Conservation (phyloP, 2,329 filamentous ascomycete species). For the Arthrinium phaeospermum region DNA sequence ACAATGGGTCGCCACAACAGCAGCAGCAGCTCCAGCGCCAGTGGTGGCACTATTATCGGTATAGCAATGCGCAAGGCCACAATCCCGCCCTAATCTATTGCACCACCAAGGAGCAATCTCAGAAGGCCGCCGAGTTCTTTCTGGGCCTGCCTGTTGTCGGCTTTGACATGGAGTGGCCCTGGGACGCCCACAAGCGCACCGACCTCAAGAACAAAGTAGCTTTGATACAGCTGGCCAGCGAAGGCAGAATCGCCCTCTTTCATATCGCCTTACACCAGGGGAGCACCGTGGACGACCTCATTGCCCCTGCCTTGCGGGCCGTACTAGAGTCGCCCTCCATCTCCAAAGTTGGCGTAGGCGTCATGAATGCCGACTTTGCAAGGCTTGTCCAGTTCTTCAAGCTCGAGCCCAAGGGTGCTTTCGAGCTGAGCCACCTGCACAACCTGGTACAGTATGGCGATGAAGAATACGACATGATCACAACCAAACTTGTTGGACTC, state of each 20-base stretch:
- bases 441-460: slow-evolving; percentile 26
- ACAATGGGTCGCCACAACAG: background rate
- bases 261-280: slow-evolving; percentile 35
- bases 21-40: background rate
- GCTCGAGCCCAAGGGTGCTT: slow-evolving; percentile 30
- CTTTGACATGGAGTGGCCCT: slow-evolving; percentile 38
- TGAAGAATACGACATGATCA: slow-evolving; percentile 23
- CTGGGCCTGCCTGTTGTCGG: slow-evolving; percentile 32
- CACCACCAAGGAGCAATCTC: slow-evolving; percentile 27
- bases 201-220: slow-evolving; percentile 31
- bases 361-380: slow-evolving; percentile 31
- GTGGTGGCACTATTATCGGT: slow-evolving; percentile 29
- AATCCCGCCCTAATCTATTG: slow-evolving; percentile 28
- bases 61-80: slow-evolving; percentile 26
- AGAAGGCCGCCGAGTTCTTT: slow-evolving; percentile 32
- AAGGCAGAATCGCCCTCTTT: slow-evolving; percentile 33
- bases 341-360: slow-evolving; percentile 32
- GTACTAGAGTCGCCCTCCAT: slow-evolving; percentile 34
- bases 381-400: slow-evolving; percentile 29
- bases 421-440: slow-evolving; percentile 35
- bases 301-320: slow-evolving; percentile 32
- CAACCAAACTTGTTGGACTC: slow-evolving; percentile 27
- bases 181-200: slow-evolving; percentile 21
- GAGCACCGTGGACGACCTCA: slow-evolving; percentile 30
- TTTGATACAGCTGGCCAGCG: slow-evolving; percentile 35